phyloP scores from a whole-genome alignment of 1,284 basidiomycete genomes.

The Earliella scabrosa region DNA sequence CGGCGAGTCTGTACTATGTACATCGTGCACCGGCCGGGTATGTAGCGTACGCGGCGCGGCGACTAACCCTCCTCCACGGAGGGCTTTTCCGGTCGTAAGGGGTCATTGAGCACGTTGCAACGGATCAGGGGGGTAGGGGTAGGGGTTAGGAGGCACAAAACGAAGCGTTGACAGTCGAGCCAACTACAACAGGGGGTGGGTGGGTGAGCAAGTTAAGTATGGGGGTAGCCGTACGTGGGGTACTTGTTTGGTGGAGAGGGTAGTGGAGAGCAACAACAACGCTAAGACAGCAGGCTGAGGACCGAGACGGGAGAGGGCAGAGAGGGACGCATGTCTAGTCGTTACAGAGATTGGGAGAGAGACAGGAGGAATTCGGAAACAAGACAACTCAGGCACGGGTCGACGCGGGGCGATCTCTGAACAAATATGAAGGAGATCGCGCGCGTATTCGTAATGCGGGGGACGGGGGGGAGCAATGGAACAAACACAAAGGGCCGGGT shows the following conservation, averaged over 20 bases:
- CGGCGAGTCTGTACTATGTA: constrained; percentile 24
- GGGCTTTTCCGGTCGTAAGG: constrained; percentile 20
- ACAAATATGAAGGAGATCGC: constrained; percentile 17
- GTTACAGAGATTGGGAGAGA: constrained; percentile 49
- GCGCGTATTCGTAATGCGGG: constrained; percentile 9
- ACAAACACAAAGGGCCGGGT: constrained; percentile 7
- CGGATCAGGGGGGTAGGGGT: background rate
- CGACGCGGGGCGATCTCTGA: constrained; percentile 15
- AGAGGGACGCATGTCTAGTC: constrained; percentile 65
- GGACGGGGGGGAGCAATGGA: constrained; percentile 3
- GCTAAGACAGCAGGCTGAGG: constrained; percentile 36
- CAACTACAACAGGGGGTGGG: constrained; percentile 9
- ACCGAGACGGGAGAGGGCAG: constrained; percentile 14
- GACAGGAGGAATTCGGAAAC: constrained; percentile 28
- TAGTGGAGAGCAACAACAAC: constrained; percentile 36
- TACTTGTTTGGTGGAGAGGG: constrained; percentile 22
- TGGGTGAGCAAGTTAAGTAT: background rate
- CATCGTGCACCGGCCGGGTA: constrained; percentile 15
- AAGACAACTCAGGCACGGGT: constrained; percentile 7
- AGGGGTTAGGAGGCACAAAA: background rate
- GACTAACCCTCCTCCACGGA: constrained; percentile 16
- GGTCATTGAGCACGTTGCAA: background rate
- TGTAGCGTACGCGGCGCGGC: constrained; percentile 17
- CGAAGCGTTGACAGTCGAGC: constrained; percentile 7
- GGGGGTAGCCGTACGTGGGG: constrained; percentile 7